Conservation (phyloP, 257 asterid genomes). For the Echites panduratus region DNA sequence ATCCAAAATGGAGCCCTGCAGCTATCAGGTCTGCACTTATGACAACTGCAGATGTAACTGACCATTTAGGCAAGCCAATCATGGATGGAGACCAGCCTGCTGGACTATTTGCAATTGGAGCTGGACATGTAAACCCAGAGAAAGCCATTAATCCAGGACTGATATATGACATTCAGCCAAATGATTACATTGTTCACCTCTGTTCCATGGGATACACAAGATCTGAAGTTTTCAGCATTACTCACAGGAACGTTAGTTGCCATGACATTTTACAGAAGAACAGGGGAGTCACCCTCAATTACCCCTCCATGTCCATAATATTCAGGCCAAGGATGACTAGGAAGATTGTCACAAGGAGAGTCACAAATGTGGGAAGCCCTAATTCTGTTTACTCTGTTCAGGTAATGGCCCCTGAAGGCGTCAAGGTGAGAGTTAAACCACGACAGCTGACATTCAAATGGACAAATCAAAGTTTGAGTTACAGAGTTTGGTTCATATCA, state of each 20-base stretch:
- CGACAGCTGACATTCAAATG: conserved; percentile 44
- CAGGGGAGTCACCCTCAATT: conserved; percentile 79
- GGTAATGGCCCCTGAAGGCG: conserved; percentile 67
- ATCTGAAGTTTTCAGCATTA: conserved; percentile 64
- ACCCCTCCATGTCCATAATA: conserved; percentile 64
- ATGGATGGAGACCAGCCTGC: conserved; percentile 75
- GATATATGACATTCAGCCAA: conserved; percentile 59
- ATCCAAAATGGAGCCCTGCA: conserved; percentile 80
- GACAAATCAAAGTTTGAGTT: conserved; percentile 53
- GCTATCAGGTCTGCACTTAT: conserved; percentile 80
- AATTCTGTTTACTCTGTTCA: conserved; percentile 29
- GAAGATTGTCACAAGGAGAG: conserved; percentile 45
- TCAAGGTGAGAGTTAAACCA: conserved; percentile 62
- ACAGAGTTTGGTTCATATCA: conserved; percentile 59
- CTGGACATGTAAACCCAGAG: conserved; percentile 79
- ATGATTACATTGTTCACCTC: conserved; percentile 61
- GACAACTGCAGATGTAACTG: conserved; percentile 68
- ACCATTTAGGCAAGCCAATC: conserved; percentile 60
- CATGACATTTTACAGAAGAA: conserved; percentile 43
- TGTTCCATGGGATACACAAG: conserved; percentile 59
- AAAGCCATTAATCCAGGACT: conserved; percentile 76
- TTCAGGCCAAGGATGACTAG: conserved; percentile 48
- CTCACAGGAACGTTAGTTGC: conserved; percentile 81
- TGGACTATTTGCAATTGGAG: conserved; percentile 62
- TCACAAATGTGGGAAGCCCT: conserved; percentile 64